Evolutionary conservation across 2,329 filamentous ascomycete species (phyloP), one percentile per base, ranked within the genome.

Genomic region (Coniochaeta sp.): DNA sequence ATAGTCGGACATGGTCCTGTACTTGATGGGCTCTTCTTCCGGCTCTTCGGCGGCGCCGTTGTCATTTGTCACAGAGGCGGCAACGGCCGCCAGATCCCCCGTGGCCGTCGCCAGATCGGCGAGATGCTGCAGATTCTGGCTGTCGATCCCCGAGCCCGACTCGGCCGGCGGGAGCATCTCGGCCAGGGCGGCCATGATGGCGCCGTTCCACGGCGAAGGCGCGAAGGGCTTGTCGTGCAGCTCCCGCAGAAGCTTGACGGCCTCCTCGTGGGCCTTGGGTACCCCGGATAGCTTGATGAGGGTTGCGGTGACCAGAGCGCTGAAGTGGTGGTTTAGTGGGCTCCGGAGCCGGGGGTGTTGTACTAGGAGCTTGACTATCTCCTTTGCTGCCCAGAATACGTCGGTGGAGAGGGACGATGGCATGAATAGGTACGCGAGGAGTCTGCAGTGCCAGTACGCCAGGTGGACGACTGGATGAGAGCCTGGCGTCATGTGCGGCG

Each of bases 311-410:
- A 81, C 79, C 10, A 90, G 76, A 14, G 79, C 80, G 59, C 81
- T 81, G 64, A 88, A 88, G 68, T 91, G 86, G 67, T 90, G 85
- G 59, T 85, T 85, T 52, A 91, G 74, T 0, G 88, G 88, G 58
- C 80, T 87, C 54, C 83, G 74, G 8, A 86, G 73, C 55, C 81
- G 79, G 4, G 79, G 71, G 44, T 83, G 82, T 32, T 76, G 75
- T 7, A 82, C 78, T 34, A 90, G 74, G 57, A 89, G 77, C n/a
- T 75, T 76, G 42, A 82, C 78, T 5, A 86, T 78, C 66, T 86
- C 81, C 62, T 79, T 79, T 28, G 84, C 83, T 6, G 85, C 81
- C 71, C 82, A 85, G 22, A 89, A 73, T 17, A 87, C 77, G 61
- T 88, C 82, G 1, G 77, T 73, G 0, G 83, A 77, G 44, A 82